These are phyloP conservation scores for Elongisporangium anandrum DNA, from an alignment of 352 stramenopile species.

Conservation along the genomic window DNA sequence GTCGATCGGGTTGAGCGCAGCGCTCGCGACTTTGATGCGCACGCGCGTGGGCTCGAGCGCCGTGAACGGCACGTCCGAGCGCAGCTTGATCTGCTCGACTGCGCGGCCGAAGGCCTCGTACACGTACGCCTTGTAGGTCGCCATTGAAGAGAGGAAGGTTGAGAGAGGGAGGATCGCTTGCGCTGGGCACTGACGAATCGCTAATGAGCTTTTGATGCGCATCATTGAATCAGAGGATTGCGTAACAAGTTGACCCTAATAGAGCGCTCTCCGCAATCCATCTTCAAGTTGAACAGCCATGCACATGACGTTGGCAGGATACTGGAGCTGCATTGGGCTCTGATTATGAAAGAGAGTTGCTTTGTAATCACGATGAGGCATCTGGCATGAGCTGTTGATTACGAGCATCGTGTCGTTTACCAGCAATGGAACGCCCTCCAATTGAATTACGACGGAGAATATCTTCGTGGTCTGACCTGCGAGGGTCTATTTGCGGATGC, in stretches of 20 bases:
- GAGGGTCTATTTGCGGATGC: too few species aligned
- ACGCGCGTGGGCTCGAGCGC: conserved; percentile 9
- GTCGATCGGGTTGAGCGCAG: conserved; percentile 28
- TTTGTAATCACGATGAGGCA: too few species aligned
- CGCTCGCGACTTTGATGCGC: conserved; percentile 21
- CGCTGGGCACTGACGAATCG: neutral
- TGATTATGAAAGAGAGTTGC: too few species aligned
- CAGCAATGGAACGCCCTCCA: too few species aligned
- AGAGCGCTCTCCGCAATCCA: neutral
- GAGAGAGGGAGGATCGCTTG: neutral
- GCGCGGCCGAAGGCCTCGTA: conserved; percentile 5
- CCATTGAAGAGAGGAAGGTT: neutral
- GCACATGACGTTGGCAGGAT: too few species aligned
- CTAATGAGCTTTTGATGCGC: neutral
- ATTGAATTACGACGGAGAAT: too few species aligned
- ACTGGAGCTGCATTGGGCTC: too few species aligned
- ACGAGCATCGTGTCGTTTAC: too few species aligned
- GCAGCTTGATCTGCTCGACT: neutral
- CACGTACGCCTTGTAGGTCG: conserved; percentile 7
- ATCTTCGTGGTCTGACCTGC: too few species aligned
- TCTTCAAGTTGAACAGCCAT: neutral
- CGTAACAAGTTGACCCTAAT: neutral
- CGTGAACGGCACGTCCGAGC: neutral
- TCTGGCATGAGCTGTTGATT: too few species aligned
- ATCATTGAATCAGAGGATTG: neutral